phyloP scores from a whole-genome alignment of 768 basidiomycete genomes.

The Suillus cothurnatus region DNA sequence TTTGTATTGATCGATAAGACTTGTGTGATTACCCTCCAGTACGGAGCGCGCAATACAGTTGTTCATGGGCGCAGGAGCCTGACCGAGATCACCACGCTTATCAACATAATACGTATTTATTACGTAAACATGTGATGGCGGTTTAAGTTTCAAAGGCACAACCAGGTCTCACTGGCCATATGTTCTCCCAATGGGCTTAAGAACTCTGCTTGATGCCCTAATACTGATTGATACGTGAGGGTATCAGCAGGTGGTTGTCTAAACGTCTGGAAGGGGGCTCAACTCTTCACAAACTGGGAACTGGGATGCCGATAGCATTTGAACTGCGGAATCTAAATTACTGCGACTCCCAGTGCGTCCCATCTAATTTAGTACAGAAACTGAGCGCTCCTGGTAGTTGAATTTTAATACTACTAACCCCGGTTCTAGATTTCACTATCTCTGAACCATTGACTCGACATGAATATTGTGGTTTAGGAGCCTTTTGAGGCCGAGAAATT shows the following conservation, averaged over 20 bases:
- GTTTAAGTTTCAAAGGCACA: not conserved
- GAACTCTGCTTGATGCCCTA: not conserved
- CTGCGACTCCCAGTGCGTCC: no score
- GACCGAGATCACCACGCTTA: not conserved
- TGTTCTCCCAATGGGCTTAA: not conserved
- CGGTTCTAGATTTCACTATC: not conserved
- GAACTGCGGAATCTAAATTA: not conserved
- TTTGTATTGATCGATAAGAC: constrained; percentile 52
- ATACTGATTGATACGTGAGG: not conserved
- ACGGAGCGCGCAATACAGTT: constrained; percentile 34
- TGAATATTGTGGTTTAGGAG: not conserved
- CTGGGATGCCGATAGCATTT: no score
- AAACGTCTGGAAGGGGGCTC: not conserved
- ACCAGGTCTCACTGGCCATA: not conserved
- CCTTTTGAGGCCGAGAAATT: no score
- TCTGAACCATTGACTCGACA: no score
- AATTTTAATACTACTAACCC: no score
- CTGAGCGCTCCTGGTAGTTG: not conserved
- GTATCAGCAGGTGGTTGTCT: not conserved
- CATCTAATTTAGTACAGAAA: not conserved
- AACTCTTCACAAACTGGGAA: not conserved
- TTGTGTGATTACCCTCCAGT: constrained; percentile 48
- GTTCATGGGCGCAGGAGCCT: constrained; percentile 7
- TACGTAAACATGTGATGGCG: not conserved
- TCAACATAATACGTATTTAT: not conserved